A percentile compares a stretch with the other conserved stretches of the same genome.
phyloP scores from a whole-genome alignment of 345 rosid species.

The Dimocarpus longan region DNA sequence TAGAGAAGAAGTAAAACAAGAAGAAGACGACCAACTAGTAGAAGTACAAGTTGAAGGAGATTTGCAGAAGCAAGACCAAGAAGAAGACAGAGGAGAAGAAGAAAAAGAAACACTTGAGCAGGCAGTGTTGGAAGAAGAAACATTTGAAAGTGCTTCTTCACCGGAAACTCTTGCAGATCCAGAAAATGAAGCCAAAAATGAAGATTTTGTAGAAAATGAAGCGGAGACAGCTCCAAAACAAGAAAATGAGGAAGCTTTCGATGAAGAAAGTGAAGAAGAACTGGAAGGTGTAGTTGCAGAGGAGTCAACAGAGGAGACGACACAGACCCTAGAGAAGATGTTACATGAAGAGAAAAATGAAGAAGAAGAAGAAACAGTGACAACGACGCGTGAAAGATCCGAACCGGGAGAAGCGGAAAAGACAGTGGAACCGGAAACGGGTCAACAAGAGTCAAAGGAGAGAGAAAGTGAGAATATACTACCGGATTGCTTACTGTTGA shows the following conservation, averaged over 20 bases:
- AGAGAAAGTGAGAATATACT: conserved; percentile 38
- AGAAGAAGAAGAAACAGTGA: conserved; percentile 9
- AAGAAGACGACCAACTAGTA: background rate
- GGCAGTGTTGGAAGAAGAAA: conserved; percentile 7
- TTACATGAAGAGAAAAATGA: background rate
- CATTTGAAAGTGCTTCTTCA: background rate
- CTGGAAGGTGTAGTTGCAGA: background rate
- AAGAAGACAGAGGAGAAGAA: background rate
- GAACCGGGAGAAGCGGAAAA: conserved; percentile 26
- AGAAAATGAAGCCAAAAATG: conserved; percentile 31
- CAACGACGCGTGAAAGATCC: conserved; percentile 38
- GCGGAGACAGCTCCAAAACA: conserved; percentile 23
- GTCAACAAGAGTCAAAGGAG: conserved; percentile 38
- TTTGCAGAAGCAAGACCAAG: conserved; percentile 5
- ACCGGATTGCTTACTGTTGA: conserved; percentile 82
- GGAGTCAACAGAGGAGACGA: conserved; percentile 17
- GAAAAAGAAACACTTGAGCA: conserved; percentile 2
- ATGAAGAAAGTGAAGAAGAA: conserved; percentile 10
- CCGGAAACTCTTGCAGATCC: conserved; percentile 23
- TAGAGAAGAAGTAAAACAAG: background rate
- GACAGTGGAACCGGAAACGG: conserved; percentile 39
- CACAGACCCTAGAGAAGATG: conserved; percentile 9
- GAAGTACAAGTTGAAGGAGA: conserved; percentile 7
- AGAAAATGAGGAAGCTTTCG: conserved; percentile 21
- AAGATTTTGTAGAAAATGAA: conserved; percentile 28